Evolutionary conservation across 768 basidiomycete species (phyloP), one percentile per base, ranked within the genome.

Genomic region (Boletus coccyginus): DNA sequence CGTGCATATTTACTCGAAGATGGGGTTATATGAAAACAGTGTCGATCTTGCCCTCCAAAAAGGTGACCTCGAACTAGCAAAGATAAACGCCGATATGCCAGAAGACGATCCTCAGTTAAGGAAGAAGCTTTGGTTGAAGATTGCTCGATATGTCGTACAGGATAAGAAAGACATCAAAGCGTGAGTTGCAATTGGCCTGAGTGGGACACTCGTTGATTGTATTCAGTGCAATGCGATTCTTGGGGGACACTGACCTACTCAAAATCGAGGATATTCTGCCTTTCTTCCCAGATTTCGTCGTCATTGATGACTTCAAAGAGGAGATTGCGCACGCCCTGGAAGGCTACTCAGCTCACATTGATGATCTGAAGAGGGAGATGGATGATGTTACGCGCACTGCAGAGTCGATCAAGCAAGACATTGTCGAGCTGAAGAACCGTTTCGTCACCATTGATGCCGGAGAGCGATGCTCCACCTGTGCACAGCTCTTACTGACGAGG

Each of bases 251-350:
- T 0, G 87, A 92, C 63, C 75, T 98, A 36, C 83, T 99, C 68
- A 98, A 98, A 74, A 96, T 99, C 61, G 97, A 99, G 69, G 97
- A 99, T 67, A 97, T 99, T 58, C 76, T 99, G 17, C 97, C 97
- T 7, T 99, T 98, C 86, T 98, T 99, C 85, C 96, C 97, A 3
- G 96, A 98, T 74, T 99, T 99, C 68, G 94, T 96, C 13, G 92
- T 98, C 56, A 98, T 99, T 62, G 97, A 98, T 69, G 97, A 98
- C 69, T 98, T 99, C 82, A 99, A 99, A 71, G 92, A 96, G 64
- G 96, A 98, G 74, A 98, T 98, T 61, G 96, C 95, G 48, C 87
- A 88, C 57, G 97, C 97, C 0, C 75, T 99, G 61, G 96, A 99
- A 69, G 90, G 90, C 2, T 98, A 98, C 69, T 92, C 92, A 41